Conservation (phyloP, 164 flowering plant species). For the Magnolia officinalis region DNA sequence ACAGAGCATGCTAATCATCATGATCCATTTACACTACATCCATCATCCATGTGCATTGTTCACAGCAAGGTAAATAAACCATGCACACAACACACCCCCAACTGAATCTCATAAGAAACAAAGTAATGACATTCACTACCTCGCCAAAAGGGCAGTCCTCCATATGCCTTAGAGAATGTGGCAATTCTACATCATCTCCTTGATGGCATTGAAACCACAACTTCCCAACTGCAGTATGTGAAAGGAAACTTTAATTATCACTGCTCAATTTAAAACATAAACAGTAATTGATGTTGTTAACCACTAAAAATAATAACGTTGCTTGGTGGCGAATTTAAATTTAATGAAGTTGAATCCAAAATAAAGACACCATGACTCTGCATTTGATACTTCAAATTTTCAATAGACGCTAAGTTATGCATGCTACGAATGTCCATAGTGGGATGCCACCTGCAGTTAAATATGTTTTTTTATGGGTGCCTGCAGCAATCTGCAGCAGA, state of each 20-base stretch:
- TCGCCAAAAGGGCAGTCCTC: slow-evolving; percentile 55
- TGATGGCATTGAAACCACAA: slow-evolving; percentile 69
- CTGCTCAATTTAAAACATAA: neutral
- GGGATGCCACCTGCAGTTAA: too few species aligned
- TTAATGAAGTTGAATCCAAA: neutral
- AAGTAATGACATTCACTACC: slow-evolving; percentile 32
- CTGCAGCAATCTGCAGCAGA: too few species aligned
- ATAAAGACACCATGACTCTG: too few species aligned
- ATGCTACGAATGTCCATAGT: too few species aligned
- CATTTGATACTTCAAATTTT: too few species aligned
- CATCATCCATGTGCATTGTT: too few species aligned
- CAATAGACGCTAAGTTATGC: too few species aligned
- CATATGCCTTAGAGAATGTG: slow-evolving; percentile 59
- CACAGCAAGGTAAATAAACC: too few species aligned
- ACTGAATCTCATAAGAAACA: neutral
- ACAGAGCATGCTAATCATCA: too few species aligned
- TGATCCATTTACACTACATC: too few species aligned
- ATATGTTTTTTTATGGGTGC: too few species aligned
- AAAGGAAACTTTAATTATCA: slow-evolving; percentile 3
- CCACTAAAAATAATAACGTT: neutral
- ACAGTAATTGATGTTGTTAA: neutral
- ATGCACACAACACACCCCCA: neutral
- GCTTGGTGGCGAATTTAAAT: neutral
- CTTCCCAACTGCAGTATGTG: slow-evolving; percentile 71
- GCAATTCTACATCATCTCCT: slow-evolving; percentile 55